phyloP scores from a whole-genome alignment of 306 rosid species.

The Fagus sylvatica region DNA sequence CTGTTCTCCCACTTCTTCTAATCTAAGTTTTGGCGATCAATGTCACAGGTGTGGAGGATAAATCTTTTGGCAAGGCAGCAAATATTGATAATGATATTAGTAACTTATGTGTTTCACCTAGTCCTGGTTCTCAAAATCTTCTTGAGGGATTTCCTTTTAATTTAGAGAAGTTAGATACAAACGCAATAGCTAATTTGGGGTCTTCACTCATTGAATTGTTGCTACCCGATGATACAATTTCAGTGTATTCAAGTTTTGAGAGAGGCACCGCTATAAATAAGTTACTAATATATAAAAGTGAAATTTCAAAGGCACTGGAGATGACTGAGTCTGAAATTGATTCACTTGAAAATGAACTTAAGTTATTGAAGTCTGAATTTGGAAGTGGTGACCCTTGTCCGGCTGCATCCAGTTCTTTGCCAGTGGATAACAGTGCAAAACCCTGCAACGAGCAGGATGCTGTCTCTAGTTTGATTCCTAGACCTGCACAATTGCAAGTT shows the following conservation, averaged over 20 bases:
- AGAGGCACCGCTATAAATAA: conserved; percentile 67
- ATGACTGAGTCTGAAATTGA: conserved; percentile 89
- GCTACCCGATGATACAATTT: conserved; percentile 61
- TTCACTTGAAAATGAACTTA: conserved; percentile 78
- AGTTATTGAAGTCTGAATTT: conserved; percentile 52
- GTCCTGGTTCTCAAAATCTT: conserved; percentile 47
- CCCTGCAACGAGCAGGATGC: conserved; percentile 40
- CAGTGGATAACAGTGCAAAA: conserved; percentile 33
- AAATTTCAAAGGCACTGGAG: conserved; percentile 85
- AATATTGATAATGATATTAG: conserved; percentile 52
- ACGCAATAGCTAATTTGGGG: conserved; percentile 54
- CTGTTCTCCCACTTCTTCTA: not conserved
- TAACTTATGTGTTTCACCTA: conserved; percentile 55
- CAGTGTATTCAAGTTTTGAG: conserved; percentile 49
- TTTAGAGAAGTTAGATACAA: conserved; percentile 67
- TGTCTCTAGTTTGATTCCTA: conserved; percentile 35
- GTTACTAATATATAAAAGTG: conserved; percentile 78
- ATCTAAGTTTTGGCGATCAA: not conserved
- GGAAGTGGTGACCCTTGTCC: conserved; percentile 38
- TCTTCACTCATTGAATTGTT: conserved; percentile 60
- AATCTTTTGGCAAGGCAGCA: conserved; percentile 53
- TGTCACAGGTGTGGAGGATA: conserved; percentile 78
- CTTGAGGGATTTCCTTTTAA: conserved; percentile 48
- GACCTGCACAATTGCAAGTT: conserved; percentile 52
- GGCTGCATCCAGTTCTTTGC: conserved; percentile 52